These are phyloP conservation scores for Termitomyces sp. DNA, from an alignment of 768 basidiomycete species.

Conservation along the genomic window DNA sequence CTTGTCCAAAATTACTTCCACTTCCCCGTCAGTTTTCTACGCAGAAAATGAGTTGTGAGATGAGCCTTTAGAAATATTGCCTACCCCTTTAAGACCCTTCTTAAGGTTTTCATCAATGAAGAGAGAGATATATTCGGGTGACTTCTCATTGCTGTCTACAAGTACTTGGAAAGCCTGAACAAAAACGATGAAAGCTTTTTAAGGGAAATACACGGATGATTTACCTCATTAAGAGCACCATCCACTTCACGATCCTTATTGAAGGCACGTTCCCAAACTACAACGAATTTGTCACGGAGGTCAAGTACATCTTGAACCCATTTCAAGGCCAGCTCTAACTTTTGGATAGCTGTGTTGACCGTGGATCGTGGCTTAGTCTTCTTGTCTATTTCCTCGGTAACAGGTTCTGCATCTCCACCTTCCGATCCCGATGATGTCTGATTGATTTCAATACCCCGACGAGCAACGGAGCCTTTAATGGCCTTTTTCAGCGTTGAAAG, in stretches of 20 bases:
- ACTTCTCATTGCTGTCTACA: conserved; percentile 81
- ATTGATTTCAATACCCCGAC: conserved; percentile 79
- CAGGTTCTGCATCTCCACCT: conserved; percentile 25
- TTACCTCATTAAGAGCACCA: conserved; percentile 78
- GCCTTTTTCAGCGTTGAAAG: conserved; percentile 56
- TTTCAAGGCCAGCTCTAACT: conserved; percentile 61
- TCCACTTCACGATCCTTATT: conserved; percentile 71
- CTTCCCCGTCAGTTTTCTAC: conserved; percentile 92
- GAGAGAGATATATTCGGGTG: conserved; percentile 91
- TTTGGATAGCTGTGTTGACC: conserved; percentile 35
- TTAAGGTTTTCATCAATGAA: conserved; percentile 97
- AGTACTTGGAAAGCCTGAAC: conserved; percentile 86
- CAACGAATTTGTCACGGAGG: conserved; percentile 89
- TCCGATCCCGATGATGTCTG: conserved; percentile 43
- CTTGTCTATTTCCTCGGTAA: conserved; percentile 32
- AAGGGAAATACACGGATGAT: conserved; percentile 6
- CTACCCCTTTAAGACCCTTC: conserved; percentile 89
- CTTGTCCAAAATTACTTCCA: conserved; percentile 87
- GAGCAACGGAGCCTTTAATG: conserved; percentile 65
- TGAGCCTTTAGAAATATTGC: conserved; percentile 21
- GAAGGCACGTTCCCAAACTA: conserved; percentile 67
- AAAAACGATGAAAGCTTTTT: not conserved
- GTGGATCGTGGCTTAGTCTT: conserved; percentile 46
- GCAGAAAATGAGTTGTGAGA: not conserved
- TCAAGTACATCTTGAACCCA: conserved; percentile 94